Base-by-base conservation (phyloP, 2,329 filamentous ascomycete genomes). In the Aspergillus brunneoviolaceus region DNA sequence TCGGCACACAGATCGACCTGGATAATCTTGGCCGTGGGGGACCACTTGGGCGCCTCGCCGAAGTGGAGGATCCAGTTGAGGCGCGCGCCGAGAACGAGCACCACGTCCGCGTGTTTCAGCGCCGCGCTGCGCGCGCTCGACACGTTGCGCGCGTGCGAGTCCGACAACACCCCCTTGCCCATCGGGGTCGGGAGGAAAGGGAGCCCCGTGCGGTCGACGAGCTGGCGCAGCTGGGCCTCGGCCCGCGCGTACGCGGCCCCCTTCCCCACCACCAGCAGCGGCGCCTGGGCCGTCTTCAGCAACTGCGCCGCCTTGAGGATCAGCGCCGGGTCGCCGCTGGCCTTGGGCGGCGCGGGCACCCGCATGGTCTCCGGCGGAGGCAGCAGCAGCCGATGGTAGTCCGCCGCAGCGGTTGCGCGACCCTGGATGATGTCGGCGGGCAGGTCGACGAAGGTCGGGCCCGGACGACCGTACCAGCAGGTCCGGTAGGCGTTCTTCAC, bases 31-130 rank as follows among this genome's bases (percentile, higher is more conserved):
- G 78, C 82, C 4, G 66, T 66, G 4, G 78, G 64, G 29, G 77
- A 81, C 81, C 83, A 86, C 67, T 84, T 85, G 0, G 83, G 82
- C 12, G 81, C 64, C 58, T 82, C 78, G 7, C 84, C 84, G 62
- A 81, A 85, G 61, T 85, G 82, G 4, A 86, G 73, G 54, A 86
- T 85, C 84, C 83, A 86, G 62, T 86, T 86, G 48, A 86, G 69
- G 39, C 82, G 77, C 2, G 82, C 84, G 4, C 83, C 83, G 2
- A 85, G 74, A 3, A 86, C 72, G 3, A 86, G 69, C 16, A 85
- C 81, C 1, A 86, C 80, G 66, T 86, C 84, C 3, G 84, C 81
- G 47, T 80, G 71, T 65, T 80, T 81, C 47, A 86, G 71, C 3
- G 83, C 83, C 16, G 80, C 76, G 49, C 82, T 84, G 57, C 84